Base-by-base conservation (phyloP, 441 rosid species). In the Croton setiger region DNA sequence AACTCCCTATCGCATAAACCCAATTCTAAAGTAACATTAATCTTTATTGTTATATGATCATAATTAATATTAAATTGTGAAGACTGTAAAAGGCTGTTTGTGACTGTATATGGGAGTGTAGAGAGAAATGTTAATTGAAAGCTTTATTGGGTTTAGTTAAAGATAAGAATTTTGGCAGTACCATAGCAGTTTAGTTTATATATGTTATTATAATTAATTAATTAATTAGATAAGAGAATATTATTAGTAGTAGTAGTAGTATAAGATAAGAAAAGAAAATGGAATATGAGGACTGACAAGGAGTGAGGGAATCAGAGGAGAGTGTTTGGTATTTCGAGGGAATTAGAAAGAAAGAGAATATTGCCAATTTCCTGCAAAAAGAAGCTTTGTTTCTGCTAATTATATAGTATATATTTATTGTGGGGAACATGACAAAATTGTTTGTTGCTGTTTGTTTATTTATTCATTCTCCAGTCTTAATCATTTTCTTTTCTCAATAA, bases 71-170 rank as follows among this genome's bases (percentile, higher is more conserved):
- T n/a, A n/a, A 52, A 18, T 52, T 52, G 21, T 18, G 27, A 0
- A 18, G 10, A 64, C 78, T 75, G 76, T 57, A 82, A 83, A 86
- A 86, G 88, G 85, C 83, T 77, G 88, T 69, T 78, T 79, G 73
- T 75, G 84, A 82, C 83, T 76, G 83, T 82, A 73, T 76, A 63
- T 73, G 84, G 84, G 77, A 77, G 70, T 53, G 0, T 51, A 36
- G 62, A 78, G 52, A 41, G 64, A 72, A 75, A 68, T 69, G 76
- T 21, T 45, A 21, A 72, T 43, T 13, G 66, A 41, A 43, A 76
- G 78, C 87, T 80, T 86, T 86, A 84, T 86, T 70, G 90, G 84
- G 80, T 67, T 66, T 75, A 57, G 84, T 54, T 76, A 86, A 86
- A 86, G 90, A 79, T 49, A 52, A 70, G 81, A 79, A 68, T 67